A percentile compares a stretch with the other conserved stretches of the same genome.
Evolutionary conservation across 495 filamentous ascomycete genomes (phyloP).

Genomic region (Copromyces sp.): DNA sequence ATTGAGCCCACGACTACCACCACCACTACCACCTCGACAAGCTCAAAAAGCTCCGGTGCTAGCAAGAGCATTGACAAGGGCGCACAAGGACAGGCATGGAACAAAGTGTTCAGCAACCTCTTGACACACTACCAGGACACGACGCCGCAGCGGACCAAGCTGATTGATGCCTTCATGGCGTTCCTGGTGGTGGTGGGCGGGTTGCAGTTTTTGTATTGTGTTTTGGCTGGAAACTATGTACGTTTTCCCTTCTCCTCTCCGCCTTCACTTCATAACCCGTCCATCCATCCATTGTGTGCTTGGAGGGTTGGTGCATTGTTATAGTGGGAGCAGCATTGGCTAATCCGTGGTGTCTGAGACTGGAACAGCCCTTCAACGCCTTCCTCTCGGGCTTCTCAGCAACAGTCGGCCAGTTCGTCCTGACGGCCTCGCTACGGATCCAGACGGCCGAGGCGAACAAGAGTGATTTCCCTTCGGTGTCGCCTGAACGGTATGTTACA

Average conservation of each 20-base stretch:
- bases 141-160: constrained; percentile 84
- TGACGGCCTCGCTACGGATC: constrained; percentile 71
- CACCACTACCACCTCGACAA: background rate
- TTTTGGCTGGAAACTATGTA: constrained; percentile 91
- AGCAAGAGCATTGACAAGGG: constrained; percentile 22
- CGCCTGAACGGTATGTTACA: constrained; percentile 52
- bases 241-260: constrained; percentile 20
- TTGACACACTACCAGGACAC: constrained; percentile 64
- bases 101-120: constrained; percentile 44
- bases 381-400: constrained; percentile 92
- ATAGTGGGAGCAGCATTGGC: background rate
- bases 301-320: too few species aligned
- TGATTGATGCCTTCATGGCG: constrained; percentile 84
- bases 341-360: background rate
- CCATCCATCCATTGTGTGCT: too few species aligned
- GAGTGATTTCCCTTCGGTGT: constrained; percentile 55
- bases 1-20: background rate
- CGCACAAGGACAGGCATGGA: constrained; percentile 12
- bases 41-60: background rate
- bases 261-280: too few species aligned
- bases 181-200: constrained; percentile 80
- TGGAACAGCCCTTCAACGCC: constrained; percentile 83
- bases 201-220: constrained; percentile 88
- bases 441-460: constrained; percentile 77
- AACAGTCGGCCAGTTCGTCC: constrained; percentile 93